Conservation (phyloP, 495 filamentous ascomycete species). For the Neurospora sp. region DNA sequence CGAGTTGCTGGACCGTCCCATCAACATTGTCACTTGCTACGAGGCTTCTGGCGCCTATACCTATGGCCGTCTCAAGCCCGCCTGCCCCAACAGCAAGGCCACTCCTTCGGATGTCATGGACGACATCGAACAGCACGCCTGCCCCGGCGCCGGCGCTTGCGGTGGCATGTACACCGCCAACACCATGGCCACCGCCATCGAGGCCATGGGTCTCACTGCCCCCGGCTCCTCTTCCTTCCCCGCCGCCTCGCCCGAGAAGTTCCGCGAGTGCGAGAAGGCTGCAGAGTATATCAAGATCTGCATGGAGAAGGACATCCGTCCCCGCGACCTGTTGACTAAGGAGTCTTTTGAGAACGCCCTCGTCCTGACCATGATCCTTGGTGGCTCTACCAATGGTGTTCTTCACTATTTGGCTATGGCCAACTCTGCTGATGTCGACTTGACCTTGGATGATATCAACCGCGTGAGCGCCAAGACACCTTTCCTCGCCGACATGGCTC, state of each 20-base stretch:
- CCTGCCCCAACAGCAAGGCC: slow-evolving; percentile 24
- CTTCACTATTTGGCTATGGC: slow-evolving; percentile 96
- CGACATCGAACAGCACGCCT: slow-evolving; percentile 77
- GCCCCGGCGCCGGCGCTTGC: slow-evolving; percentile 88
- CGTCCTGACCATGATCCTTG: slow-evolving; percentile 84
- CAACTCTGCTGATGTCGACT: slow-evolving; percentile 69
- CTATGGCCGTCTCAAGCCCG: slow-evolving; percentile 53
- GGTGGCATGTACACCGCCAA: slow-evolving; percentile 97
- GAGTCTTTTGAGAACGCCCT: slow-evolving; percentile 88
- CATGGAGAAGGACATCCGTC: slow-evolving; percentile 80
- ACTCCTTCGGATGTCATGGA: slow-evolving; percentile 72
- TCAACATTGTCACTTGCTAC: slow-evolving; percentile 88
- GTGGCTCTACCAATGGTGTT: slow-evolving; percentile 85
- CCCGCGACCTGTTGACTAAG: slow-evolving; percentile 74
- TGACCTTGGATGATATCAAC: slow-evolving; percentile 83
- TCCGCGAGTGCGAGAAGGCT: slow-evolving; percentile 80
- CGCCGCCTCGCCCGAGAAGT: slow-evolving; percentile 78
- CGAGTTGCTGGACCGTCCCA: slow-evolving; percentile 59
- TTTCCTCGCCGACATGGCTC: slow-evolving; percentile 87
- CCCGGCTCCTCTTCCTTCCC: slow-evolving; percentile 88
- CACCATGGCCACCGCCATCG: slow-evolving; percentile 93
- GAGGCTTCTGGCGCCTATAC: slow-evolving; percentile 83
- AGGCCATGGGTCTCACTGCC: slow-evolving; percentile 85
- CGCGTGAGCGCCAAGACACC: slow-evolving; percentile 82
- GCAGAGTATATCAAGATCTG: slow-evolving; percentile 77